These are phyloP conservation scores for Basidiobolus meristosporus DNA, from an alignment of 371 early-diverging fungal genomes.

Conservation along the genomic window DNA sequence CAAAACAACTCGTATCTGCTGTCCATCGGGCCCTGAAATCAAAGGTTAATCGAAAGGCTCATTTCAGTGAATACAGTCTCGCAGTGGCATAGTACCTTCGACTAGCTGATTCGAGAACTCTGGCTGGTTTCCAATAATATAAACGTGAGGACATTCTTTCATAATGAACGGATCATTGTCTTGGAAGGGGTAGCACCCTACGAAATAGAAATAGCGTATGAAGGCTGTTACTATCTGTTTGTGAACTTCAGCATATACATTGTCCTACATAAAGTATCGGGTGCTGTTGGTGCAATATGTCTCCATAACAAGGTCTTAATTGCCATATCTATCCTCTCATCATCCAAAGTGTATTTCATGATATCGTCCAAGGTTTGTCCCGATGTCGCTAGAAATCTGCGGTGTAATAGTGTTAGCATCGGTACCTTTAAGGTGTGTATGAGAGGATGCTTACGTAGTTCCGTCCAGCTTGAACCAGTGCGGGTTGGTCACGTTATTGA, in stretches of 20 bases:
- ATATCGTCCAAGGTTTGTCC: constrained; percentile 84
- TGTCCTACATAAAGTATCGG: neutral
- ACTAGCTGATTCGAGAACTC: constrained; percentile 35
- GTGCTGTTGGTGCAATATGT: neutral
- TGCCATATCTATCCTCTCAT: constrained; percentile 44
- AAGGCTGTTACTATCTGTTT: neutral
- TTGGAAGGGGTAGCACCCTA: constrained; percentile 75
- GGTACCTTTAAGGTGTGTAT: neutral
- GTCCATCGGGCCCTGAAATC: too few species aligned
- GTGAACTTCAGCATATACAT: neutral
- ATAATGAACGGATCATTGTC: constrained; percentile 74
- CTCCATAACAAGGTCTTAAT: constrained; percentile 6
- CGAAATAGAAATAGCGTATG: neutral
- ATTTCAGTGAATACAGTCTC: too few species aligned
- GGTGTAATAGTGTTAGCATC: neutral
- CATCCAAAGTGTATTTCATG: constrained; percentile 30
- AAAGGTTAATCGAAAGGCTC: too few species aligned
- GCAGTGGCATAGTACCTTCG: too few species aligned
- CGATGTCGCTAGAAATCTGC: constrained; percentile 48
- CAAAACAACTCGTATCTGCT: constrained; percentile 24
- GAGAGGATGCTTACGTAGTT: constrained; percentile 17
- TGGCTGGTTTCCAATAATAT: constrained; percentile 76
- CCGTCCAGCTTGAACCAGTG: constrained; percentile 40
- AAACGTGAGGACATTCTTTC: constrained; percentile 50
- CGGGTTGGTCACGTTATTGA: constrained; percentile 63